These are phyloP conservation scores for Aristolochia californica DNA, from an alignment of 164 flowering plant species.

Conservation along the genomic window DNA sequence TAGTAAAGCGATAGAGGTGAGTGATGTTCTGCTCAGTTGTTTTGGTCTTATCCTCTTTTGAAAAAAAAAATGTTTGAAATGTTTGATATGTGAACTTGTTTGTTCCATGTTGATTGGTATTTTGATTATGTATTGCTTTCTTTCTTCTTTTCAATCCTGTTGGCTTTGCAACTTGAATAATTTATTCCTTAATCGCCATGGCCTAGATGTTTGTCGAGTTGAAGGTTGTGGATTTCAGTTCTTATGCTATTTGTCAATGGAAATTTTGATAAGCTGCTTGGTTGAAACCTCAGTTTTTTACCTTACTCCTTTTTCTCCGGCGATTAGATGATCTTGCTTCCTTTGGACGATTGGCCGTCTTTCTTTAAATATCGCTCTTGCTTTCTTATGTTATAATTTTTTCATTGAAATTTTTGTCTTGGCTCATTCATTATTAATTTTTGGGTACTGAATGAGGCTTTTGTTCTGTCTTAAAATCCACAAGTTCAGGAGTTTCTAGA, in stretches of 20 bases:
- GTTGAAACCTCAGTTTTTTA: too few relatives aligned
- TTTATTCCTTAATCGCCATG: neutral
- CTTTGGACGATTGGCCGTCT: too few relatives aligned
- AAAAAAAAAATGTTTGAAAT: neutral
- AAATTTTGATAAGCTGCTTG: too few relatives aligned
- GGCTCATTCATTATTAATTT: too few relatives aligned
- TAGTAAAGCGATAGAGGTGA: constrained; percentile 79
- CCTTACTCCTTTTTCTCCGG: too few relatives aligned
- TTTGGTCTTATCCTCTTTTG: neutral
- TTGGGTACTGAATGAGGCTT: too few relatives aligned
- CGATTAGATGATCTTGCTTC: too few relatives aligned
- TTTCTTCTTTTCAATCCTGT: neutral
- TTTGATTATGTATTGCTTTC: neutral
- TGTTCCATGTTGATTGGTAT: neutral
- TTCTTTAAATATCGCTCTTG: too few relatives aligned
- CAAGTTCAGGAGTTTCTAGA: too few relatives aligned
- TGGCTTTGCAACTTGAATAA: neutral
- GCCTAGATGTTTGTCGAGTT: neutral
- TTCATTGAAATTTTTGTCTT: too few relatives aligned
- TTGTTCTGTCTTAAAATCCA: too few relatives aligned
- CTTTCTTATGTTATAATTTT: too few relatives aligned
- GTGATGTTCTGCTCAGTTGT: neutral
- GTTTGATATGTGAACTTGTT: neutral
- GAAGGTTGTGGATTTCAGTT: neutral
- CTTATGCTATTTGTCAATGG: neutral